phyloP scores from a whole-genome alignment of 345 rosid genomes.

The Populus pruinosa region DNA sequence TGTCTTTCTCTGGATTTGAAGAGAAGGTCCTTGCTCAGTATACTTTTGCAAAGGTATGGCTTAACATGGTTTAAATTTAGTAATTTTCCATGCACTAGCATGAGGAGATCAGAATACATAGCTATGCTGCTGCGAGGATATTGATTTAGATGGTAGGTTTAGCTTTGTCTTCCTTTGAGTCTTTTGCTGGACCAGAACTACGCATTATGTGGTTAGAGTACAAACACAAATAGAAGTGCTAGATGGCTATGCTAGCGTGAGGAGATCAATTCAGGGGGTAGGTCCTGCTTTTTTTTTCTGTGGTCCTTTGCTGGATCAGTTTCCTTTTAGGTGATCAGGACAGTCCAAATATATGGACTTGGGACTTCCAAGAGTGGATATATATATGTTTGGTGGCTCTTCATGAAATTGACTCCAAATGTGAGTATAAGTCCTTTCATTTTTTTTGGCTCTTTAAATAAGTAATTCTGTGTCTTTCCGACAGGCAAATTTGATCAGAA shows the following conservation, averaged over 20 bases:
- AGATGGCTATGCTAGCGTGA: neutral
- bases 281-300: neutral
- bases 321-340: neutral
- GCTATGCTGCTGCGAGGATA: neutral
- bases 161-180: neutral
- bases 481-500: conserved; percentile 88
- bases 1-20: conserved; percentile 74
- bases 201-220: neutral
- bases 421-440: neutral
- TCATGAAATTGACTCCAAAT: neutral
- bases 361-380: neutral
- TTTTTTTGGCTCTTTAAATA: neutral
- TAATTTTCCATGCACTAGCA: neutral
- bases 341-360: neutral
- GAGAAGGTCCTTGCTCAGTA: conserved; percentile 87
- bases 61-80: neutral
- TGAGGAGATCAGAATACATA: neutral
- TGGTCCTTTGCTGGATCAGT: neutral
- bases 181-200: neutral
- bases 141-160: neutral
- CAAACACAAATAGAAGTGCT: neutral
- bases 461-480: conserved; percentile 8
- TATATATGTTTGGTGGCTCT: neutral
- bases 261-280: neutral
- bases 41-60: conserved; percentile 85